phyloP scores from a whole-genome alignment of 116 monocot genomes.

The Phalaenopsis hybrid region DNA sequence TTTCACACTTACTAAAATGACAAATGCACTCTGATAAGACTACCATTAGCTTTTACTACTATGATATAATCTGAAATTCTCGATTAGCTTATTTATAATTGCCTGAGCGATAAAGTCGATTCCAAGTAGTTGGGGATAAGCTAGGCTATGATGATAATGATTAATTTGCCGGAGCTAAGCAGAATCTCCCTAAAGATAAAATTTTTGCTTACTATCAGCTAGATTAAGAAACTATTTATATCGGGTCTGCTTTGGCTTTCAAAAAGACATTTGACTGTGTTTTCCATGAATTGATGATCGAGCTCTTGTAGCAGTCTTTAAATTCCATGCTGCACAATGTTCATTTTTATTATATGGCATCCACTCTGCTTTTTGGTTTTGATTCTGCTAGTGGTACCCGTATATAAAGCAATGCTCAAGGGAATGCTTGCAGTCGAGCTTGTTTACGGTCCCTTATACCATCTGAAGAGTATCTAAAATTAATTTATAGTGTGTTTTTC shows the following conservation, averaged over 20 bases:
- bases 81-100: background rate
- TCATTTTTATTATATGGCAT: background rate
- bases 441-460: background rate
- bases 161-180: background rate
- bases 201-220: background rate
- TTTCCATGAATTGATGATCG: background rate
- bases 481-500: background rate
- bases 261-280: background rate
- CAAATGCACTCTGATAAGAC: too few relatives aligned
- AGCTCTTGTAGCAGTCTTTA: background rate
- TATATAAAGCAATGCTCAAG: background rate
- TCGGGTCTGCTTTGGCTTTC: background rate
- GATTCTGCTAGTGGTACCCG: background rate
- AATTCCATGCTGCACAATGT: background rate
- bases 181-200: background rate
- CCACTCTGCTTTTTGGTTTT: background rate
- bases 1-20: background rate
- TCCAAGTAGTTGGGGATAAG: background rate
- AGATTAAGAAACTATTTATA: background rate
- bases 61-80: background rate
- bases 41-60: background rate
- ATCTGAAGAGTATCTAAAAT: background rate
- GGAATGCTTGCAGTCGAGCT: background rate
- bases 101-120: background rate
- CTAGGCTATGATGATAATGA: background rate